Conservation (phyloP, 495 filamentous ascomycete genomes). For the Endocarpon pusillum region DNA sequence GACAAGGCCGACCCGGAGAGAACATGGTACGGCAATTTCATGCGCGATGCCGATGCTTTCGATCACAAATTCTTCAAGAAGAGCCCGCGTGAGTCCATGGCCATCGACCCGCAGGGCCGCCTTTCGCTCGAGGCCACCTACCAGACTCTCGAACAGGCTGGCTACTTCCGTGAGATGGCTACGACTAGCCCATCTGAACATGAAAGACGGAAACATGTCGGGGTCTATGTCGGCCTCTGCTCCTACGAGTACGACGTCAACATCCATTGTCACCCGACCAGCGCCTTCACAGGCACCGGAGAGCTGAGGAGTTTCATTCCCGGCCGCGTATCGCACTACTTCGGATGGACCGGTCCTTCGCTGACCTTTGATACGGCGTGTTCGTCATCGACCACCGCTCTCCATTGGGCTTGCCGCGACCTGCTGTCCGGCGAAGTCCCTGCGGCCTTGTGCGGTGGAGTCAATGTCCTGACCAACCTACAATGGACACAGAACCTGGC, state of each 20-base stretch:
- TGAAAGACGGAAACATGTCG: slow-evolving; percentile 11
- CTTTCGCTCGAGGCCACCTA: slow-evolving; percentile 31
- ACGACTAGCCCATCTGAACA: neutral
- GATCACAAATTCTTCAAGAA: slow-evolving; percentile 38
- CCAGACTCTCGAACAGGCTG: slow-evolving; percentile 29
- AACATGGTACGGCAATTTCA: slow-evolving; percentile 31
- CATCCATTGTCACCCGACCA: slow-evolving; percentile 16
- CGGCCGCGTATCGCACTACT: slow-evolving; percentile 24
- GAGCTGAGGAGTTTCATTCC: slow-evolving; percentile 19
- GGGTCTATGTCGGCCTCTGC: slow-evolving; percentile 19
- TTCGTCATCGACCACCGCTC: slow-evolving; percentile 24
- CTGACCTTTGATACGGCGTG: slow-evolving; percentile 31
- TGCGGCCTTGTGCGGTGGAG: slow-evolving; percentile 24
- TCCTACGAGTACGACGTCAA: slow-evolving; percentile 25
- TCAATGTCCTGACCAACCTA: slow-evolving; percentile 24
- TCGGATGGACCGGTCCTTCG: slow-evolving; percentile 33
- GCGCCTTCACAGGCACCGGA: slow-evolving; percentile 23
- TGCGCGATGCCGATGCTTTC: slow-evolving; percentile 26
- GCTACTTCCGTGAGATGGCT: slow-evolving; percentile 15
- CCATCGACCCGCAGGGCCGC: slow-evolving; percentile 36
- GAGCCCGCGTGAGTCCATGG: slow-evolving; percentile 25
- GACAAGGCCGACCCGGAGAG: slow-evolving; percentile 11
- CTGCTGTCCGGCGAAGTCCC: slow-evolving; percentile 23
- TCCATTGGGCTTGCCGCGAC: slow-evolving; percentile 22
- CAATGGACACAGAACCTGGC: slow-evolving; percentile 19